Conservation (phyloP, 352 stramenopile species). For the Globisporangium abappressorium region DNA sequence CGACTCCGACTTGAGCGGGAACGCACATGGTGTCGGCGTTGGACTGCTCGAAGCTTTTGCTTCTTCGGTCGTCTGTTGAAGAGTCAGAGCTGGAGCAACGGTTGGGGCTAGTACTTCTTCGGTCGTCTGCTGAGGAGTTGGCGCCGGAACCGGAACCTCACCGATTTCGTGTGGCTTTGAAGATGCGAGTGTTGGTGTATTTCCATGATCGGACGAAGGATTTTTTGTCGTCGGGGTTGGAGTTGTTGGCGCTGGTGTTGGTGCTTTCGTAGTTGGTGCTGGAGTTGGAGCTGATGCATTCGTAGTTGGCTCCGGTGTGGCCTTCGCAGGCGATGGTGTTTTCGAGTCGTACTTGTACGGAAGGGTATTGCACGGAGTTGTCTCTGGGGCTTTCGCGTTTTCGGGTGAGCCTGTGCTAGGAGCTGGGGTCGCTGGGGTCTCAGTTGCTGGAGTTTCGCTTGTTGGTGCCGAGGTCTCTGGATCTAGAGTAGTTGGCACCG, state of each 20-base stretch:
- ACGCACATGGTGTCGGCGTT: neutral
- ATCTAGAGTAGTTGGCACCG: neutral
- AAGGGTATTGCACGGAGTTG: neutral
- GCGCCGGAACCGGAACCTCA: neutral
- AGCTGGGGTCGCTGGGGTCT: neutral
- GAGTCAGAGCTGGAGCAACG: neutral
- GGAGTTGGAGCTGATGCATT: neutral
- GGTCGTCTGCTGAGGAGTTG: neutral
- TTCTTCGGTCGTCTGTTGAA: neutral
- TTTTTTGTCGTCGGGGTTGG: neutral
- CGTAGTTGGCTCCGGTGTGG: neutral
- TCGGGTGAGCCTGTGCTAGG: neutral
- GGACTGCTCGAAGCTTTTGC: neutral
- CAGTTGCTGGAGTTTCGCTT: neutral
- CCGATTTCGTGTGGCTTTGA: neutral
- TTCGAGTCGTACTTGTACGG: conserved; percentile 6
- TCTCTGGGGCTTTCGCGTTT: neutral
- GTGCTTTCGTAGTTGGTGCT: neutral
- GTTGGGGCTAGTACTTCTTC: neutral
- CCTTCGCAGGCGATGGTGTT: neutral
- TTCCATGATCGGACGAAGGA: neutral
- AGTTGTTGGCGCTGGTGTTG: neutral
- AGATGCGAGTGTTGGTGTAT: neutral
- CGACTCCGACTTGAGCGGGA: neutral
- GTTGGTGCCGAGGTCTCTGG: neutral